Evolutionary conservation across 2,329 filamentous ascomycete species (phyloP), one percentile per base, ranked within the genome.

Genomic region (Verticillium zaregamsianum): DNA sequence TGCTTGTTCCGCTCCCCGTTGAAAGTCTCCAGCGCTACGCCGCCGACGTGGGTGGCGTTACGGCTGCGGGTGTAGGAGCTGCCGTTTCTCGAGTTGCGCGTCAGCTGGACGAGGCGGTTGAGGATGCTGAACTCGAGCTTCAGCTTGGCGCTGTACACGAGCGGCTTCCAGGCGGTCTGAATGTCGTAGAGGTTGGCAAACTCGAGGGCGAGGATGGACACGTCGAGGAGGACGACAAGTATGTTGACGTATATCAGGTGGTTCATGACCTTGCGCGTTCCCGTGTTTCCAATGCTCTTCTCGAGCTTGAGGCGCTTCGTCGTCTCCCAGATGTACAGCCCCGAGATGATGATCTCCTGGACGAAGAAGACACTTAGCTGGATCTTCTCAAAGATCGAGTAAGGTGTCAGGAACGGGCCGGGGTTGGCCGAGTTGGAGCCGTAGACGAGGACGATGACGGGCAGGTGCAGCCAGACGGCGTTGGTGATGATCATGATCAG

Each of bases 401-500:
- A 83, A 3, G 70, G 75, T 37, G 64, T 23, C 63, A 72, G 62
- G 55, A 75, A 79, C 2, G 68, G 60, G 1, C 71, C 59, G 62
- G 72, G 15, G 68, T 75, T 72, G 1, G 68, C 66, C 1, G 75
- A 74, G 64, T 82, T 82, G 0, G 80, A 74, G 11, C 81, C 85
- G 64, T 79, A 86, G 5, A 82, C 81, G 35, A 88, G 70, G 3
- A 87, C 76, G 0, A 80, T 82, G 6, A 82, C 84, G 0, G 81
- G 78, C 0, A 82, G 72, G 65, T 87, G 82, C n/a, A 86, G 71
- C 15, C 86, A 60, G 37, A 86, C 64, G 17, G 77, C 77, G 66
- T 87, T 79, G 61, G 77, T 67, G 45, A 86, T 77, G 62, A 89
- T 88, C 80, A 88, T 86, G 61, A 69, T 77, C 1, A 86, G 73